These are phyloP conservation scores for Citrullus colocynthis DNA, from an alignment of 306 rosid genomes.

Conservation along the genomic window DNA sequence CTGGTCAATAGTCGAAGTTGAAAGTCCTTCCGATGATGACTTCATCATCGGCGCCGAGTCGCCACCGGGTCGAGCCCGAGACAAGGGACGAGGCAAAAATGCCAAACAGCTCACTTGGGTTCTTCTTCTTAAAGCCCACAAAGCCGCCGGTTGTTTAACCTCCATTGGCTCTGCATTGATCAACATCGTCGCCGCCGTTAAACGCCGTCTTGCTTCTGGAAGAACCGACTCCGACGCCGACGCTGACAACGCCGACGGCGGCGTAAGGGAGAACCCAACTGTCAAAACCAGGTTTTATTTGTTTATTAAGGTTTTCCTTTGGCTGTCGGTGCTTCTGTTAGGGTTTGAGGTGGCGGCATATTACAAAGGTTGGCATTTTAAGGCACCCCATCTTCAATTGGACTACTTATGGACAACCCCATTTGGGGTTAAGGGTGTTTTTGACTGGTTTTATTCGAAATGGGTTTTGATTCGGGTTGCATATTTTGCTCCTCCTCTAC, in stretches of 20 bases:
- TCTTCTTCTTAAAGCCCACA: slow-evolving; percentile 70
- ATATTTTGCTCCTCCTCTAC: slow-evolving; percentile 49
- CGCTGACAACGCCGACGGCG: slow-evolving; percentile 15
- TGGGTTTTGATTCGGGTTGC: slow-evolving; percentile 52
- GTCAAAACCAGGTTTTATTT: slow-evolving; percentile 47
- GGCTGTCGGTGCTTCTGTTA: slow-evolving; percentile 41
- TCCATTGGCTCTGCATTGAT: slow-evolving; percentile 57
- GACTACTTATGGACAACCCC: slow-evolving; percentile 26
- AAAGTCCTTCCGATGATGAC: slow-evolving; percentile 69
- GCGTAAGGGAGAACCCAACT: slow-evolving; percentile 38
- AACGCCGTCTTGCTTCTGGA: slow-evolving; percentile 64
- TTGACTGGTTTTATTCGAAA: slow-evolving; percentile 31
- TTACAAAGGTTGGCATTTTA: slow-evolving; percentile 55
- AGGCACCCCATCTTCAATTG: slow-evolving; percentile 30
- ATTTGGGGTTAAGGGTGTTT: slow-evolving; percentile 38
- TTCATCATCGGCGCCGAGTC: slow-evolving; percentile 31
- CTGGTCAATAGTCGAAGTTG: slow-evolving; percentile 89
- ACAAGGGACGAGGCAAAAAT: slow-evolving; percentile 54
- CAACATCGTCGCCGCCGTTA: slow-evolving; percentile 37
- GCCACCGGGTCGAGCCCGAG: slow-evolving; percentile 27
- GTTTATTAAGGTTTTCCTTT: slow-evolving; percentile 46
- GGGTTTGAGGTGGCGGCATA: slow-evolving; percentile 57
- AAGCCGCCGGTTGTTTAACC: slow-evolving; percentile 74
- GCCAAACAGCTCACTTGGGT: slow-evolving; percentile 91
- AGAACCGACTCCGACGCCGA: slow-evolving; percentile 34